Base-by-base conservation (phyloP, 345 rosid species). In the Iberis pinnata region DNA sequence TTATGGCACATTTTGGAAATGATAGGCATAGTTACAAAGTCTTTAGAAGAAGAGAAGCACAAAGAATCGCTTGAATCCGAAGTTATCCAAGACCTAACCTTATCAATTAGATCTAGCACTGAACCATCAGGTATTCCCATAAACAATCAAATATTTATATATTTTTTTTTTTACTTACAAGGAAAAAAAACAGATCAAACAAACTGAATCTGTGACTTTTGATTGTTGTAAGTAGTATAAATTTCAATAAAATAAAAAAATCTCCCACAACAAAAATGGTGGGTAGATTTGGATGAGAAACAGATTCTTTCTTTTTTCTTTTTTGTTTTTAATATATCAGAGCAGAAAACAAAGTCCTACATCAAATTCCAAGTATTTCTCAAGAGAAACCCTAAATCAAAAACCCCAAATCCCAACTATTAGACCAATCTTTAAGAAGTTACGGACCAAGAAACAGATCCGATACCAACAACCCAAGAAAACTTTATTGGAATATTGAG, bases 41-140 rank as follows among this genome's bases (percentile, higher is more conserved):
- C n/a, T n/a, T n/a, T n/a, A n/a, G n/a, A n/a, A n/a, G n/a, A n/a
- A n/a, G n/a, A n/a, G n/a, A n/a, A n/a, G n/a, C n/a, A n/a, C n/a
- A n/a, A n/a, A n/a, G n/a, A n/a, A n/a, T n/a, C n/a, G n/a, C n/a
- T n/a, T n/a, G n/a, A n/a, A n/a, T n/a, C n/a, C n/a, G n/a, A 70
- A 56, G 95, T 75, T 65, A 88, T 67, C 92, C 83, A 87, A 78
- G 80, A 75, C 86, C 80, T 68, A 66, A 80, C 73, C 67, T 82
- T 86, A 5, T 64, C 71, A 67, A 82, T 58, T 58, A 86, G 90
- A 80, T 92, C 85, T 78, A 61, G 61, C 65, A 77, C 64, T 56
- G 79, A 79, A 67, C 63, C 75, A 82, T 78, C 88, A 53, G 80
- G 80, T 77, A 80, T 61, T 78, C 90, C 89, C 90, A 80, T 85